A percentile compares a stretch with the other conserved stretches of the same genome.
These are phyloP conservation scores for Musa troglodytarum DNA, from an alignment of 176 grass and related monocot species.

Conservation along the genomic window DNA sequence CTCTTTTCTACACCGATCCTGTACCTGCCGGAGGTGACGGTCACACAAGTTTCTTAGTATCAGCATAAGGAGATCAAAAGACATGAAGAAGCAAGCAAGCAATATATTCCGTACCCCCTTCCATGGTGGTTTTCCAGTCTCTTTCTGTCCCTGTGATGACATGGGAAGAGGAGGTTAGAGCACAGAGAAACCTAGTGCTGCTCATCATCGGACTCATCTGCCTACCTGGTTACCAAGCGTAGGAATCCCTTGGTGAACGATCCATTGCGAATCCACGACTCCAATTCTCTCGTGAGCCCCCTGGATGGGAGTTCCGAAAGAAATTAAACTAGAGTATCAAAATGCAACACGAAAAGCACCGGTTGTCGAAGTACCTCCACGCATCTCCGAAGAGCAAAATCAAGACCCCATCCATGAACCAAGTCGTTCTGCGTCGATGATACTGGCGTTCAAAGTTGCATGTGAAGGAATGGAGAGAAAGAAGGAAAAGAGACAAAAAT, in stretches of 20 bases:
- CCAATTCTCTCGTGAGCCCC: conserved; percentile 80
- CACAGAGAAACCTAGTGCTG: too few species aligned
- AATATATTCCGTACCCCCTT: conserved; percentile 39
- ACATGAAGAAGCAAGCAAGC: background rate
- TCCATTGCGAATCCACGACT: conserved; percentile 95
- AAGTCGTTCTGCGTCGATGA: conserved; percentile 58
- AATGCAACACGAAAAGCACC: background rate
- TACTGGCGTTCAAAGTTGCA: background rate
- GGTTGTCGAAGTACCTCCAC: conserved; percentile 47
- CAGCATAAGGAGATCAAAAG: background rate
- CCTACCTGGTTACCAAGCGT: conserved; percentile 65
- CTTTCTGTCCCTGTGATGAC: conserved; percentile 34
- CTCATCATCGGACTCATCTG: background rate
- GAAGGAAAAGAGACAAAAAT: background rate
- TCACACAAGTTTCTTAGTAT: too few species aligned
- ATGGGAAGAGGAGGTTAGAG: background rate
- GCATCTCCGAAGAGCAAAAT: conserved; percentile 82
- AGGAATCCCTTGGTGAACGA: conserved; percentile 79
- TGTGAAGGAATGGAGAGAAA: background rate
- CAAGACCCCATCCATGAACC: conserved; percentile 91
- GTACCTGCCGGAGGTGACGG: conserved; percentile 30
- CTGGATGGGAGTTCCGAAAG: conserved; percentile 24
- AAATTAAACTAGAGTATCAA: background rate
- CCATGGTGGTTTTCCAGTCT: conserved; percentile 55
- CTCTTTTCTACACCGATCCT: conserved; percentile 66